Evolutionary conservation across 2,329 filamentous ascomycete species (phyloP).

Genomic region (Sporothrix phasma): DNA sequence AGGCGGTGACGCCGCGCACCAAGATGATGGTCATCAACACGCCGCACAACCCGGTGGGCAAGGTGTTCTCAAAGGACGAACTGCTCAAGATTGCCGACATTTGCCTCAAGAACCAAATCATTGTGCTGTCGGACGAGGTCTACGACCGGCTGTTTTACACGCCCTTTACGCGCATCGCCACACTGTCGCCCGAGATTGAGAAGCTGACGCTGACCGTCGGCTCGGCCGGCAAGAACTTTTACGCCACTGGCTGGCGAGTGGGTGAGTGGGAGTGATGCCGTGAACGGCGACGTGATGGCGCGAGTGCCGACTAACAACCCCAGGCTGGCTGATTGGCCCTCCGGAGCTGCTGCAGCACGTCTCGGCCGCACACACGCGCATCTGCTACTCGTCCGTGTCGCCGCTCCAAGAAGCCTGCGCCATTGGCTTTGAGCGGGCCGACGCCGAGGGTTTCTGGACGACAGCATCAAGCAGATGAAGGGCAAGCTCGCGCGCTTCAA

Average conservation of each 20-base stretch:
- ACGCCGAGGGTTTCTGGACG: conserved; percentile 75
- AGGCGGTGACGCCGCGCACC: conserved; percentile 71
- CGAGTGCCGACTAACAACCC: background rate
- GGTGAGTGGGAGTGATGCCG: conserved; percentile 28
- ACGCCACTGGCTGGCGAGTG: conserved; percentile 93
- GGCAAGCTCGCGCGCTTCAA: conserved; percentile 82
- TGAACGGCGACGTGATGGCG: background rate
- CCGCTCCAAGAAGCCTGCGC: conserved; percentile 91
- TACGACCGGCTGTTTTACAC: conserved; percentile 95
- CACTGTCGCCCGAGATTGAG: conserved; percentile 81
- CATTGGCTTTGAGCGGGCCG: conserved; percentile 87
- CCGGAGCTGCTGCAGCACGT: conserved; percentile 85
- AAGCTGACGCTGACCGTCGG: conserved; percentile 85
- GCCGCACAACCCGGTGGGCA: conserved; percentile 88
- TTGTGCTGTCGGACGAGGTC: conserved; percentile 86
- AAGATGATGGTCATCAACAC: conserved; percentile 94
- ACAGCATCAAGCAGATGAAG: conserved; percentile 78
- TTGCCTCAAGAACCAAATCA: conserved; percentile 85
- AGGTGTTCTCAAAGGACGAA: conserved; percentile 81
- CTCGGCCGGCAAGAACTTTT: conserved; percentile 96
- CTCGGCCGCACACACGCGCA: conserved; percentile 83
- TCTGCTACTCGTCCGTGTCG: conserved; percentile 90
- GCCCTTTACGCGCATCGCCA: conserved; percentile 87
- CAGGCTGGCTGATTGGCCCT: conserved; percentile 82
- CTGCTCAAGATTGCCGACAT: conserved; percentile 76